Evolutionary conservation across 768 basidiomycete genomes (phyloP), one percentile per base, ranked within the genome.

Genomic region (Termitomyces sp.): DNA sequence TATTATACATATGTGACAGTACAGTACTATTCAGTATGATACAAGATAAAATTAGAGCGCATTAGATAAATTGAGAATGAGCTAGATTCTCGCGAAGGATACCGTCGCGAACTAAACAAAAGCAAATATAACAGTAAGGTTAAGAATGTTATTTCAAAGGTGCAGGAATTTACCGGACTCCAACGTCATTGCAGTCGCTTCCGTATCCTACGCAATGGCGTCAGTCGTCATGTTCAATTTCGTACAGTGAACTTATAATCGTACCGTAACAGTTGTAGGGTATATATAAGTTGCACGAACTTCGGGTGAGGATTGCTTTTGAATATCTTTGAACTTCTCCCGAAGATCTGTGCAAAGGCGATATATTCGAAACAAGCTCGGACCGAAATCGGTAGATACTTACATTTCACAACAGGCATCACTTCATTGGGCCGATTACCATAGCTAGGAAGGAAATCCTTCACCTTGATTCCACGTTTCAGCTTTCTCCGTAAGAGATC

Each of bases 351-450:
- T 5, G 24, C 30, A 20, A 46, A 45, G 36, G 26, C n/a, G 40
- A 14, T 28, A 52, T 24, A 42, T 44, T 2, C 26, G 26, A 30
- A 38, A 33, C 26, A 51, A 49, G 47, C 4, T 40, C 38, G 44
- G 22, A 20, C 14, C 24, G 8, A 22, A 4, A 54, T 36, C 7
- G 35, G 54, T 57, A 54, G n/a, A 57, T 44, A 75, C 80, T 57
- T 61, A 90, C 90, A 91, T 70, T 80, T 82, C 6, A 88, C 78
- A 50, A 84, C 82, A 13, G 78, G 70, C 20, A 75, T 77, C 5
- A 81, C 77, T 54, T 90, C 87, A 63, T 92, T 93, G 9, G 84
- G 78, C 30, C 85, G 77, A 52, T 85, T 79, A 2, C 84, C 88
- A 59, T 86, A 92, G 33, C 83, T 84, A 2, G 85, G 79, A 20